Evolutionary conservation across 805 yeast species (phyloP).

Genomic region (Yamadazyma olivae): DNA sequence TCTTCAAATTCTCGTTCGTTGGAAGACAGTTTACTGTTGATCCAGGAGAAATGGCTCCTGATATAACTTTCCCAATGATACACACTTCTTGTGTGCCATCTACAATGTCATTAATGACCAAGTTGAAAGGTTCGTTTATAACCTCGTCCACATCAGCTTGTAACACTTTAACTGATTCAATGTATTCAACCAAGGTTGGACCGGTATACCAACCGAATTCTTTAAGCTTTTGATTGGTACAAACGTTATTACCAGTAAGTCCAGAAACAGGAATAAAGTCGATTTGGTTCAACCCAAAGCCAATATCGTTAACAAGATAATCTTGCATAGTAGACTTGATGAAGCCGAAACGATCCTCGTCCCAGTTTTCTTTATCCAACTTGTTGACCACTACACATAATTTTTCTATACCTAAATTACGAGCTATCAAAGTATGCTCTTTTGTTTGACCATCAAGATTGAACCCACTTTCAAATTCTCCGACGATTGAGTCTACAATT

Average conservation of each 20-base stretch:
- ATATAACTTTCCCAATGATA: constrained; percentile 61
- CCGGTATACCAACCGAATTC: constrained; percentile 48
- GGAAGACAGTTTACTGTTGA: constrained; percentile 62
- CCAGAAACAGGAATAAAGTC: constrained; percentile 70
- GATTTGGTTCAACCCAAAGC: constrained; percentile 42
- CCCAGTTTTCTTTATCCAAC: constrained; percentile 63
- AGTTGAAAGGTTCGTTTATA: constrained; percentile 44
- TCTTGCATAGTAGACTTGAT: constrained; percentile 48
- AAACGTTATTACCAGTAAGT: constrained; percentile 62
- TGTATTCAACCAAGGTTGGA: constrained; percentile 38
- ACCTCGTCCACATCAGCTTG: constrained; percentile 13
- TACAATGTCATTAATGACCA: constrained; percentile 63
- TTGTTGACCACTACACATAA: constrained; percentile 68
- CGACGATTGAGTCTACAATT: constrained; percentile 62
- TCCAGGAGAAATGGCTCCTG: constrained; percentile 71
- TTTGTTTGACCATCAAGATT: constrained; percentile 69
- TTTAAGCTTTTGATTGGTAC: constrained; percentile 32
- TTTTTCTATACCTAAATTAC: constrained; percentile 60
- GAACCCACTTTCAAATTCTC: constrained; percentile 73
- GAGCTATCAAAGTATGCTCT: constrained; percentile 71
- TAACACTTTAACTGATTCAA: constrained; percentile 30
- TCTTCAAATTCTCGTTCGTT: constrained; percentile 39
- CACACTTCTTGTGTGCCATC: constrained; percentile 49
- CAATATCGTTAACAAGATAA: constrained; percentile 52
- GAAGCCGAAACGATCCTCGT: constrained; percentile 47